phyloP scores from a whole-genome alignment of 2,329 filamentous ascomycete species.

The Aureobasidium namibiae region DNA sequence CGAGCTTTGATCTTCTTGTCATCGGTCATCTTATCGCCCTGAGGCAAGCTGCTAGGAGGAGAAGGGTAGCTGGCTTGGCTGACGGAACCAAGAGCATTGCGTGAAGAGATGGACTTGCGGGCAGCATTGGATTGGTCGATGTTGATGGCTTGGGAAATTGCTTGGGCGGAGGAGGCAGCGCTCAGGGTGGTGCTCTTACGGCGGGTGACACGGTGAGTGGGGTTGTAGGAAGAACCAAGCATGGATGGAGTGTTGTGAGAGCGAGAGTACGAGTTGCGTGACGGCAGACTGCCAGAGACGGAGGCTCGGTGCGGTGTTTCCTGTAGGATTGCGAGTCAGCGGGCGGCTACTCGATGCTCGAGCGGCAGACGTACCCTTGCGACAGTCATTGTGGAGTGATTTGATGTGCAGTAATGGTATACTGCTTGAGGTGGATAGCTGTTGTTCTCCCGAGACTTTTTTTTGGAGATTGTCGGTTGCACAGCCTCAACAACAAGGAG shows the following conservation, averaged over 20 bases:
- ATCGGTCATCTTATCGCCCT: slow-evolving; percentile 32
- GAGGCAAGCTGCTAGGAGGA: slow-evolving; percentile 61
- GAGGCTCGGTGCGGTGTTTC: slow-evolving; percentile 44
- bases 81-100: slow-evolving; percentile 41
- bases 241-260: slow-evolving; percentile 78
- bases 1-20: slow-evolving; percentile 41
- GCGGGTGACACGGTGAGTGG: slow-evolving; percentile 77
- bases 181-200: slow-evolving; percentile 86
- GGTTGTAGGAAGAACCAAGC: slow-evolving; percentile 67
- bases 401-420: not conserved
- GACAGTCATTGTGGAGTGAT: slow-evolving; percentile 6
- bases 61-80: slow-evolving; percentile 52
- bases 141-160: slow-evolving; percentile 57
- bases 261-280: slow-evolving; percentile 59
- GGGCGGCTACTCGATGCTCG: not conserved
- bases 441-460: slow-evolving; percentile 11
- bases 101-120: slow-evolving; percentile 54
- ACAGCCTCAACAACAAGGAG: slow-evolving; percentile 12
- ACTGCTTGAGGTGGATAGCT: not conserved
- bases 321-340: slow-evolving; percentile 14
- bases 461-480: slow-evolving; percentile 10
- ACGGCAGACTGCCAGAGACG: slow-evolving; percentile 49
- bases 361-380: slow-evolving; percentile 4
- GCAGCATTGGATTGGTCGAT: slow-evolving; percentile 6
- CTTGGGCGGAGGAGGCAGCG: slow-evolving; percentile 62